Evolutionary conservation across 1,284 basidiomycete genomes (phyloP), one percentile per base, ranked within the genome.

Genomic region (Tranzscheliella williamsii): DNA sequence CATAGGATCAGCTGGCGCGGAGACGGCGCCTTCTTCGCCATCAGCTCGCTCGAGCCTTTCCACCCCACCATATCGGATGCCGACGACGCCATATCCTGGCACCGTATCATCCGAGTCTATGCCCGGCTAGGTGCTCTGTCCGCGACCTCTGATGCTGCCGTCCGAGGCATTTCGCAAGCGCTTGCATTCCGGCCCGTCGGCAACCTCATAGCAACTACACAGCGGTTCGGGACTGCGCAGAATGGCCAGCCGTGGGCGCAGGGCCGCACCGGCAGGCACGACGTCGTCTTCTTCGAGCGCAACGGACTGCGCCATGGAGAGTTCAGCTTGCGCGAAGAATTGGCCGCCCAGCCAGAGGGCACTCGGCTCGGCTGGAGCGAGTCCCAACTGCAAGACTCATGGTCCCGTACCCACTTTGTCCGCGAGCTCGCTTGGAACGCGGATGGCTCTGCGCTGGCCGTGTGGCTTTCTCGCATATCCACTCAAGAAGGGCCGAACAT

Each of bases 261-360:
- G 7, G 73, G 73, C 3, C 46, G 70, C 7, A 37, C 78, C 24
- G 80, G 78, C 0, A 82, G 87, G 42, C 88, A 94, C 73, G 91
- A 95, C 67, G 81, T 98, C 1, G 86, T 97, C 0, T 96, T 98
- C 79, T 91, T 96, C 61, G 94, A 98, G 80, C 82, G 91, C 62
- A 98, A 98, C 77, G 95, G 94, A 0, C 79, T 98, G 50, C 81
- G 91, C 43, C 89, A 95, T 71, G 90, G 91, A 9, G 91, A 95
- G 39, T 97, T 96, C 77, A 83, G 82, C 38, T 73, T 97, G 47
- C 80, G 86, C 31, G 83, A 84, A 73, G 75, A 72, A 78, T 47
- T 63, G 61, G 68, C 73, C 76, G 50, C 68, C 4, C 54, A 54
- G 29, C 71, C 69, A 3, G 69, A 79, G 53, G 65, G 66, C 56